Evolutionary conservation across 768 basidiomycete genomes (phyloP).

Genomic region (Russula vinacea): DNA sequence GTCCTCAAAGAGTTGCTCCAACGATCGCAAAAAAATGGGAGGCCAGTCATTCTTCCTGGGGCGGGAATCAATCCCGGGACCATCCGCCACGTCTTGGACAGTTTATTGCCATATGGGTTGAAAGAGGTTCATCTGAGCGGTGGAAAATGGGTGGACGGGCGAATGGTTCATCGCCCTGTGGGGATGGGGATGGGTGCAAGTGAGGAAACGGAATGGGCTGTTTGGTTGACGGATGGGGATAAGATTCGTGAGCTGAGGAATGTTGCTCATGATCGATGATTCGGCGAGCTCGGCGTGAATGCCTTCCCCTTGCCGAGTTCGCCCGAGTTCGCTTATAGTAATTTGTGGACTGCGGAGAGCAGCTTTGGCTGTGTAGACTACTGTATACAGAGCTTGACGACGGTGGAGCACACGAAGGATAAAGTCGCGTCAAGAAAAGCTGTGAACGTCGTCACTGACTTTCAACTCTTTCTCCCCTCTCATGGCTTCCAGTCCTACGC

Average conservation of each 20-base stretch:
- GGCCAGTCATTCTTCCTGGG: constrained; percentile 57
- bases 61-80: constrained; percentile 67
- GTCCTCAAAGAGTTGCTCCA: constrained; percentile 30
- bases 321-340: too few relatives aligned
- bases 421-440: too few relatives aligned
- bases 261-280: too few relatives aligned
- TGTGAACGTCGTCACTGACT: background rate
- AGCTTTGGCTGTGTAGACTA: too few relatives aligned
- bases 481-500: constrained; percentile 5
- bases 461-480: background rate
- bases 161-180: constrained; percentile 49
- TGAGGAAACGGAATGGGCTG: constrained; percentile 55
- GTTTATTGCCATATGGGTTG: constrained; percentile 54
- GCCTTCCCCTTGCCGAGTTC: too few relatives aligned
- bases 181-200: constrained; percentile 69
- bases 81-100: constrained; percentile 46
- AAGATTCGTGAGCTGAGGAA: constrained; percentile 51
- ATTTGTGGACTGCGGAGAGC: too few relatives aligned
- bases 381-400: too few relatives aligned
- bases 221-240: constrained; percentile 62
- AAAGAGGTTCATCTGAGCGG: constrained; percentile 75
- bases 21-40: constrained; percentile 10
- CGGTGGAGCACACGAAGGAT: too few relatives aligned
- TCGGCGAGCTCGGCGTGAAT: too few relatives aligned
- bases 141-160: constrained; percentile 57